phyloP scores from a whole-genome alignment of 768 basidiomycete species.

The Holtermannia corniformis region DNA sequence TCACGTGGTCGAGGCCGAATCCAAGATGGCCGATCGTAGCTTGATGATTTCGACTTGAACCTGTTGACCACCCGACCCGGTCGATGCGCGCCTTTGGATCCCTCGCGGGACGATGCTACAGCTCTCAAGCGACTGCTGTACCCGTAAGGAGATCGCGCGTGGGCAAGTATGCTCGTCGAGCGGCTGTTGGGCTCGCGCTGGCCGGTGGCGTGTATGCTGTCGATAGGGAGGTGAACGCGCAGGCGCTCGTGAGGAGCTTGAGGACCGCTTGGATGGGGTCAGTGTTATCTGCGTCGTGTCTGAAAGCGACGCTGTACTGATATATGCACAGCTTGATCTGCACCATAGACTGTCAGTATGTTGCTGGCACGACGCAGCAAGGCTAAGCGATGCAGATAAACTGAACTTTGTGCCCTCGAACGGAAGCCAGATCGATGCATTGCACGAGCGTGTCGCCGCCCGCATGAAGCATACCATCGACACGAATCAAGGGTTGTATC shows the following conservation, averaged over 20 bases:
- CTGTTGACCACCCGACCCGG: no score
- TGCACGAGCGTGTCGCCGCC: conserved; percentile 77
- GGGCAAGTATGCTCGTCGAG: conserved; percentile 16
- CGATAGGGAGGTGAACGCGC: conserved; percentile 54
- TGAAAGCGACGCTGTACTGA: conserved; percentile 2
- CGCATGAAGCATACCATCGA: conserved; percentile 64
- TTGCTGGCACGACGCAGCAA: neutral
- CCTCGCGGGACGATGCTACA: no score
- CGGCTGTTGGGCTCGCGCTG: conserved; percentile 34
- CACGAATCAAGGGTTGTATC: conserved; percentile 57
- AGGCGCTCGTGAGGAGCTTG: conserved; percentile 50
- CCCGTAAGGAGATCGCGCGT: conserved; percentile 13
- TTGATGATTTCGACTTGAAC: no score
- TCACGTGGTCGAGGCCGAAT: no score
- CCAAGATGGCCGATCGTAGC: no score
- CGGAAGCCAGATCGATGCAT: conserved; percentile 60
- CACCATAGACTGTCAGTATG: conserved; percentile 37
- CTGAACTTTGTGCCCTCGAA: conserved; percentile 65
- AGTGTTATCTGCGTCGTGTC: conserved; percentile 4
- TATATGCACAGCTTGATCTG: conserved; percentile 22
- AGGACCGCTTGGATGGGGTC: conserved; percentile 52
- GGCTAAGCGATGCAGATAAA: conserved; percentile 69
- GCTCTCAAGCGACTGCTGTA: no score
- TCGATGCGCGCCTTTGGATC: no score
- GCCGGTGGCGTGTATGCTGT: conserved; percentile 45